phyloP scores from a whole-genome alignment of 78 protist genomes.

The Guillardia theta region DNA sequence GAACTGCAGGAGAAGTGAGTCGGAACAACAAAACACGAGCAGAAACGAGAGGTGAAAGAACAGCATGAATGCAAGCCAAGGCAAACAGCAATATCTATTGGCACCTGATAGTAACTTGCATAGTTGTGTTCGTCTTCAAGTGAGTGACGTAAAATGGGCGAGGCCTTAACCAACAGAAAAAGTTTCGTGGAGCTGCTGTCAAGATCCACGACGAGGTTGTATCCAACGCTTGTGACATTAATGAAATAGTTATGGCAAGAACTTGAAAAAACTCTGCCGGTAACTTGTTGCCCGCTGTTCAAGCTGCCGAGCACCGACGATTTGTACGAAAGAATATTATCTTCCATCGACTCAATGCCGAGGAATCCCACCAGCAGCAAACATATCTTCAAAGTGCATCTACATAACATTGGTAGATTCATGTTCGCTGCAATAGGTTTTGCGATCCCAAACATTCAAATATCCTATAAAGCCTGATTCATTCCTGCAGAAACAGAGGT shows the following conservation, averaged over 20 bases:
- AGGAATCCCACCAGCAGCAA: no score
- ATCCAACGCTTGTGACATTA: neutral
- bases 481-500: no score
- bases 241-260: constrained; percentile 38
- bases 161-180: constrained; percentile 1
- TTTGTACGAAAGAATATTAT: neutral
- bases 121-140: neutral
- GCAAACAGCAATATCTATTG: neutral
- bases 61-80: neutral
- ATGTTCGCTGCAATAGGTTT: no score
- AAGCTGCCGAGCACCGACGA: neutral
- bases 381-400: no score
- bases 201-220: constrained; percentile 6
- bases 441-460: no score
- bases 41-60: neutral
- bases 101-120: neutral
- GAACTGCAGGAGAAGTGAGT: no score
- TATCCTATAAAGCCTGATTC: no score
- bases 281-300: neutral
- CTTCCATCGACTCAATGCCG: neutral
- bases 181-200: neutral
- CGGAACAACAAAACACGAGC: neutral
- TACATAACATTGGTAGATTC: no score
- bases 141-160: neutral
- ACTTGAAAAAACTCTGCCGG: neutral